Percentiles rank a stretch among this genome's conserved stretches.
These are phyloP conservation scores for Hygrocybe coccinea DNA, from an alignment of 768 basidiomycete genomes.

Conservation along the genomic window DNA sequence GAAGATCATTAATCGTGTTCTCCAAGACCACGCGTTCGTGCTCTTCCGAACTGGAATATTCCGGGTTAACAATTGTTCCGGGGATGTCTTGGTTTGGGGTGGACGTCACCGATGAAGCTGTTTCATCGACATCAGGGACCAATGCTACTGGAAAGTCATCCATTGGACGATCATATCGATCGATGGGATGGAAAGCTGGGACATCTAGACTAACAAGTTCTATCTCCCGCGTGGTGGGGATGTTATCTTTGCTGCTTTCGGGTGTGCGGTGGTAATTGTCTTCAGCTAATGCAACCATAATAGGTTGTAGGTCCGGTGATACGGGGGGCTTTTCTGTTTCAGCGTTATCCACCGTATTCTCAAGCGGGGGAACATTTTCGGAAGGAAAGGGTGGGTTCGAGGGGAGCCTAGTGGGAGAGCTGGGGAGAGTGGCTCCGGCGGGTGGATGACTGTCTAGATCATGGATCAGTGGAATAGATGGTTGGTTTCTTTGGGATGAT, in stretches of 20 bases:
- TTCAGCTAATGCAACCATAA: too few species aligned
- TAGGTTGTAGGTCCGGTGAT: too few species aligned
- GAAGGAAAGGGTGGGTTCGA: background rate
- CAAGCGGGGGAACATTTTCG: background rate
- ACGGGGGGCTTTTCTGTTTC: background rate
- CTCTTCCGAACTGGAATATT: too few species aligned
- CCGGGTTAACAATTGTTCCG: too few species aligned
- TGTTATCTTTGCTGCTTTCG: background rate
- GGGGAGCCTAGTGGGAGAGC: background rate
- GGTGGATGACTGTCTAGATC: background rate
- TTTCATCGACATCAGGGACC: too few species aligned
- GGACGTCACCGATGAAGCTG: too few species aligned
- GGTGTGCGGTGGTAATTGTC: background rate
- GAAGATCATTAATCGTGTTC: background rate
- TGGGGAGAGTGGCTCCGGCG: background rate
- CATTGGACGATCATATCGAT: background rate
- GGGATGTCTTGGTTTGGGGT: background rate
- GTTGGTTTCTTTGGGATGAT: too few species aligned
- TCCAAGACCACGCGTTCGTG: background rate
- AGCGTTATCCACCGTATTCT: background rate
- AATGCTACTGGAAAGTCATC: too few species aligned
- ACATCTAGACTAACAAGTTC: background rate
- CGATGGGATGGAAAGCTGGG: background rate
- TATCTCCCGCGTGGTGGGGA: background rate
- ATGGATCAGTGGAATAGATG: too few species aligned